Evolutionary conservation across 441 rosid genomes (phyloP).

Genomic region (Arabidopsis hybrid): DNA sequence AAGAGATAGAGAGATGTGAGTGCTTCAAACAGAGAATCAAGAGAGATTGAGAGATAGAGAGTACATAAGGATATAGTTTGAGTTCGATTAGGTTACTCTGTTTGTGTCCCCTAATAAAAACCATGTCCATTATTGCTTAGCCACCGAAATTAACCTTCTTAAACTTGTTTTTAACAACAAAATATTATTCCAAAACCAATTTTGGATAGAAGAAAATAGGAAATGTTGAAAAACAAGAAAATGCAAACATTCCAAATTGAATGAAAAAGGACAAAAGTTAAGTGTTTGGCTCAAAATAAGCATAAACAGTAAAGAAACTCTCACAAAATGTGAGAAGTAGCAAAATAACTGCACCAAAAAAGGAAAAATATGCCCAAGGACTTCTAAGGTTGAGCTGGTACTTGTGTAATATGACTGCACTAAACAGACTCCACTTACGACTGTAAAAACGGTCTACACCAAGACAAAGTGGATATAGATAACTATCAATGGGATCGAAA

Average conservation of each 20-base stretch:
- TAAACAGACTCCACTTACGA: slow-evolving; percentile 58
- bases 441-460: slow-evolving; percentile 64
- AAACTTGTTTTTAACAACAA: no score
- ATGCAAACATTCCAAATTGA: not conserved
- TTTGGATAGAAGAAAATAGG: not conserved
- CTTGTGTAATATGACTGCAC: slow-evolving; percentile 54
- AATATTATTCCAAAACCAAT: not conserved
- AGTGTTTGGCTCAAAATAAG: slow-evolving; percentile 59
- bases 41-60: no score
- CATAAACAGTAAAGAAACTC: slow-evolving; percentile 70
- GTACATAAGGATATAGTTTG: no score
- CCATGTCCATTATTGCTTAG: no score
- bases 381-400: slow-evolving; percentile 58
- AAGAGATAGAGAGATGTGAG: no score
- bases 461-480: slow-evolving; percentile 58
- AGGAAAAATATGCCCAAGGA: slow-evolving; percentile 83
- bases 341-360: slow-evolving; percentile 69
- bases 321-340: slow-evolving; percentile 69
- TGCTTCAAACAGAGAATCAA: no score
- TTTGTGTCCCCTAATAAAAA: no score
- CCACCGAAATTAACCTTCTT: no score
- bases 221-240: not conserved
- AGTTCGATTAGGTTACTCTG: no score
- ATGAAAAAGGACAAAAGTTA: slow-evolving; percentile 30
- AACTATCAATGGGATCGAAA: slow-evolving; percentile 73